Evolutionary conservation across 2,329 filamentous ascomycete species (phyloP).

Genomic region (Xylariaceae sp.): DNA sequence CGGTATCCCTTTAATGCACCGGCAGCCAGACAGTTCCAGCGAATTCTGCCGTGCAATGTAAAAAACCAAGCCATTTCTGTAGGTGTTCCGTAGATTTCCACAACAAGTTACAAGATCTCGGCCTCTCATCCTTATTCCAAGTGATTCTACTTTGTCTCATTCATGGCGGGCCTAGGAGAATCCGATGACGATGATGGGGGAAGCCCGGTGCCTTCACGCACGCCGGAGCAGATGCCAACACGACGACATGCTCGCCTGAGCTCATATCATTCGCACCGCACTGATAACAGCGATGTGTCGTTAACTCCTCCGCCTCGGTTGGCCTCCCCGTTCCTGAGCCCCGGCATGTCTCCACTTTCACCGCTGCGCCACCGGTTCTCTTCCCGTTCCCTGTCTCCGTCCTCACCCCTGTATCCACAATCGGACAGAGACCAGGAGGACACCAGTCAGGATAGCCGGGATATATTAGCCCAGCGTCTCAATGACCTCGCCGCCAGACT

Average conservation of each 20-base stretch:
- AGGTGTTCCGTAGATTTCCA: background rate
- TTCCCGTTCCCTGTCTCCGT: conserved; percentile 17
- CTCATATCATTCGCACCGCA: conserved; percentile 10
- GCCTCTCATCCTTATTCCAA: conserved; percentile 1
- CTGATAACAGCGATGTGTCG: conserved; percentile 17
- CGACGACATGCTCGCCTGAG: conserved; percentile 9
- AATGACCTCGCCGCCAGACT: conserved; percentile 27
- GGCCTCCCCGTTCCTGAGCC: conserved; percentile 27
- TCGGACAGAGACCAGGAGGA: conserved; percentile 23
- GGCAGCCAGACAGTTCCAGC: background rate
- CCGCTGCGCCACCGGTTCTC: conserved; percentile 26
- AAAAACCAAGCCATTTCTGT: background rate
- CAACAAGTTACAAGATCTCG: conserved; percentile 1
- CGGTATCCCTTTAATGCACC: background rate
- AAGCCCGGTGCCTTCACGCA: conserved; percentile 19
- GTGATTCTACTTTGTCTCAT: conserved; percentile 2
- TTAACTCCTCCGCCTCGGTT: conserved; percentile 22
- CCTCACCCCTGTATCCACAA: conserved; percentile 21
- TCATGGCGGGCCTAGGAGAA: conserved; percentile 14
- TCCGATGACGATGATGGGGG: conserved; percentile 22
- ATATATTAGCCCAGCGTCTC: conserved; percentile 43
- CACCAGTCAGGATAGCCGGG: conserved; percentile 35
- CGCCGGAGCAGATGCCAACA: conserved; percentile 14
- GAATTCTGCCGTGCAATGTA: background rate
- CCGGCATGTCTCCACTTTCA: conserved; percentile 29